phyloP scores from a whole-genome alignment of 768 basidiomycete species.

The Tulasnella sp. region DNA sequence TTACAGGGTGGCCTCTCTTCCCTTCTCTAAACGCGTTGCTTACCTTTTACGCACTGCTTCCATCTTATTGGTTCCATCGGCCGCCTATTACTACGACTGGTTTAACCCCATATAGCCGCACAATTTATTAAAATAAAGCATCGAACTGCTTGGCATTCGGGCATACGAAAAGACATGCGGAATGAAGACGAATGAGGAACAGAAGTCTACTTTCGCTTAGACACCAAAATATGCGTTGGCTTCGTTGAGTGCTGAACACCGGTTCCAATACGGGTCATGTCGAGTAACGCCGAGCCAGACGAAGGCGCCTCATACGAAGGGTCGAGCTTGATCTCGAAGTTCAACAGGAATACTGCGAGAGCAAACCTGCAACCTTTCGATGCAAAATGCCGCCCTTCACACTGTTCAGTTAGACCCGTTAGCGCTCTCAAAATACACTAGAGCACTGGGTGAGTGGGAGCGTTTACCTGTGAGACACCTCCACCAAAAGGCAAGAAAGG shows the following conservation, averaged over 20 bases:
- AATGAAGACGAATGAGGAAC: background rate
- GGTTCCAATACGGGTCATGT: slow-evolving; percentile 8
- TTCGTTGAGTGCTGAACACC: slow-evolving; percentile 5
- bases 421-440: background rate
- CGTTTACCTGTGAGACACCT: slow-evolving; percentile 24
- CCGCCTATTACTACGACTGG: too few species aligned
- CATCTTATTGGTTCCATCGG: too few species aligned
- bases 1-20: too few species aligned
- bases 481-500: slow-evolving; percentile 13
- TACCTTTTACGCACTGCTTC: background rate
- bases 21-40: background rate
- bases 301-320: background rate
- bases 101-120: too few species aligned
- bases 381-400: slow-evolving; percentile 30
- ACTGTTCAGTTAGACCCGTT: slow-evolving; percentile 5
- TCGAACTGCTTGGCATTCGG: background rate
- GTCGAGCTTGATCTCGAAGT: slow-evolving; percentile 24
- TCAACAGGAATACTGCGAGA: slow-evolving; percentile 14
- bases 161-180: background rate
- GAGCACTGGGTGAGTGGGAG: background rate
- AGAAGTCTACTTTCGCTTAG: background rate
- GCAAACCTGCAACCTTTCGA: slow-evolving; percentile 20
- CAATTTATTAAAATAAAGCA: too few species aligned
- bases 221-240: slow-evolving; percentile 10
- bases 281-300: background rate